Percentiles rank a stretch among this genome's conserved stretches.
Conservation (phyloP, 345 rosid genomes). For the Heritiera fomes region DNA sequence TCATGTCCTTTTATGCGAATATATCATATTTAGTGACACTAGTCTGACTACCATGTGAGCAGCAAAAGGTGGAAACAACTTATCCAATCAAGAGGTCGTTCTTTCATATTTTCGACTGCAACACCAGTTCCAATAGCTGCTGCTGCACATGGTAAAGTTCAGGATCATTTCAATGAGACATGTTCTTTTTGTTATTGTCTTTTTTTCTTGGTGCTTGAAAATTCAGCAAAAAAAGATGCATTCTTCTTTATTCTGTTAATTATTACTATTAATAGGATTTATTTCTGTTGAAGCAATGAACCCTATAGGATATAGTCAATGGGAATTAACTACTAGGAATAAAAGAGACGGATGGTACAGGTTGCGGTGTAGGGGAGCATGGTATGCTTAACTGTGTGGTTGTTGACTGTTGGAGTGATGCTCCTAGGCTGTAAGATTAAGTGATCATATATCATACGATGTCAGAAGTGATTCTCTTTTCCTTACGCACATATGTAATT, state of each 20-base stretch:
- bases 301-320: background rate
- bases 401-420: background rate
- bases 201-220: no score
- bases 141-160: constrained; percentile 70
- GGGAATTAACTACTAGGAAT: constrained; percentile 3
- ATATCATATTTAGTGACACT: background rate
- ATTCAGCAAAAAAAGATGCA: background rate
- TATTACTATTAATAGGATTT: background rate
- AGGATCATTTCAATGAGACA: constrained; percentile 3
- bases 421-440: constrained; percentile 5
- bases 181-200: background rate
- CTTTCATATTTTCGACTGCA: constrained; percentile 90
- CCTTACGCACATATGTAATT: background rate
- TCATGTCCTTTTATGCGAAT: background rate
- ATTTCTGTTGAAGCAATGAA: background rate
- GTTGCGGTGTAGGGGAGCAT: no score
- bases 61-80: constrained; percentile 92
- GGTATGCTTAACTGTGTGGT: background rate
- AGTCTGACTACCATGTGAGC: constrained; percentile 29
- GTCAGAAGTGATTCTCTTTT: background rate
- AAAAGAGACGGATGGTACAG: background rate
- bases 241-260: background rate
- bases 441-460: background rate
- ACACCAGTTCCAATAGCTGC: constrained; percentile 79
- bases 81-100: constrained; percentile 84